phyloP scores from a whole-genome alignment of 2,329 filamentous ascomycete genomes.

The Fusarium tjaetaba region DNA sequence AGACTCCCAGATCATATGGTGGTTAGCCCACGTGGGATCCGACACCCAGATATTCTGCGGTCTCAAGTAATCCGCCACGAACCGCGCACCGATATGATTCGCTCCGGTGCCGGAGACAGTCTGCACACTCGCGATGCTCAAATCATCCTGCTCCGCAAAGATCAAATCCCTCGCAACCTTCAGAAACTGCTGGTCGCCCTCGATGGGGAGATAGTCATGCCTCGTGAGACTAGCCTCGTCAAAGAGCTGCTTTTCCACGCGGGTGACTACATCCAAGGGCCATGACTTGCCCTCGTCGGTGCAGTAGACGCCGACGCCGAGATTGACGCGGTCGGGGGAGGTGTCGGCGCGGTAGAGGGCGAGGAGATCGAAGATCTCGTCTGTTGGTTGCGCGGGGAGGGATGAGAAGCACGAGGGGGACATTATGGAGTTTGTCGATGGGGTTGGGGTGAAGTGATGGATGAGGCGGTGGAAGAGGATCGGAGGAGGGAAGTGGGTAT shows the following conservation, averaged over 20 bases:
- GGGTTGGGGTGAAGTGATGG: not conserved
- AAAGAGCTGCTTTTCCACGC: slow-evolving; percentile 31
- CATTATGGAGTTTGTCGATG: not conserved
- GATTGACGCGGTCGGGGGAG: slow-evolving; percentile 35
- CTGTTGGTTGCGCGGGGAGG: slow-evolving; percentile 14
- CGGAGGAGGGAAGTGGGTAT: slow-evolving; percentile 26
- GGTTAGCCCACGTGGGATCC: slow-evolving; percentile 96
- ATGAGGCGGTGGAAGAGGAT: slow-evolving; percentile 16
- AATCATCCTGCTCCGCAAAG: slow-evolving; percentile 24
- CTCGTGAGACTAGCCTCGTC: slow-evolving; percentile 20
- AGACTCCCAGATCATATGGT: slow-evolving; percentile 97
- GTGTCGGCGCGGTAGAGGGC: slow-evolving; percentile 23
- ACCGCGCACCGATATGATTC: slow-evolving; percentile 90
- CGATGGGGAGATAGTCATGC: slow-evolving; percentile 39
- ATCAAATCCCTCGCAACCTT: slow-evolving; percentile 30
- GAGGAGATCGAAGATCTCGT: slow-evolving; percentile 29
- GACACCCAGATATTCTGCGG: slow-evolving; percentile 86
- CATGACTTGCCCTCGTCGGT: slow-evolving; percentile 39
- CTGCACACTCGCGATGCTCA: slow-evolving; percentile 70
- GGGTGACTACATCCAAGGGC: slow-evolving; percentile 33
- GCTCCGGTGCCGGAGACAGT: slow-evolving; percentile 98
- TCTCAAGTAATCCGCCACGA: slow-evolving; percentile 89
- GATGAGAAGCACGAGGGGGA: slow-evolving; percentile 17
- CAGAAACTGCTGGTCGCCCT: slow-evolving; percentile 34
- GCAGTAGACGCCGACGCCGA: slow-evolving; percentile 38